A percentile compares a stretch with the other conserved stretches of the same genome.
Conservation (phyloP, 306 rosid species). For the Cucurbita argyrosperma region DNA sequence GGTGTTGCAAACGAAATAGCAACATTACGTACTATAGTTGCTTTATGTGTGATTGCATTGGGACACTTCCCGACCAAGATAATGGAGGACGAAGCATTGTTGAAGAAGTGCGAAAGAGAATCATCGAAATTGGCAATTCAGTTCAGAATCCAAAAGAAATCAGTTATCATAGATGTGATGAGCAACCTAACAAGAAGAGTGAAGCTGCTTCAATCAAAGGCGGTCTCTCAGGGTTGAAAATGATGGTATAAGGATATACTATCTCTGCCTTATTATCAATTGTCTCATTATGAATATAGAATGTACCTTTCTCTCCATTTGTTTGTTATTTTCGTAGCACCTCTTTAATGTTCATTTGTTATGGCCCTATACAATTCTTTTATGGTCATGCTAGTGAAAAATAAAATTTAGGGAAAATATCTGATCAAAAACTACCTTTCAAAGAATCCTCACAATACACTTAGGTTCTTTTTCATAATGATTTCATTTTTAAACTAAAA, state of each 20-base stretch:
- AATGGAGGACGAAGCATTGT: slow-evolving; percentile 63
- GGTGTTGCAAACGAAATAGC: slow-evolving; percentile 64
- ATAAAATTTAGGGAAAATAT: neutral
- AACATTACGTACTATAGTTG: slow-evolving; percentile 54
- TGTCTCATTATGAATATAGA: neutral
- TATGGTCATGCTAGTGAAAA: neutral
- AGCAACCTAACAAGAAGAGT: slow-evolving; percentile 65
- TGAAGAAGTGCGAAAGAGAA: slow-evolving; percentile 42
- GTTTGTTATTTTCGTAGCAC: neutral
- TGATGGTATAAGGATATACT: neutral
- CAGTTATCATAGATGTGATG: slow-evolving; percentile 54
- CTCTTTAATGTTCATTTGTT: neutral
- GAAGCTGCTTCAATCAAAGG: slow-evolving; percentile 47
- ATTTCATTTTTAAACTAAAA: too few relatives aligned
- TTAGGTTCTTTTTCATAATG: too few relatives aligned
- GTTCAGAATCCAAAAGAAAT: slow-evolving; percentile 80
- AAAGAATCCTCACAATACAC: neutral
- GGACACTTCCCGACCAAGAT: slow-evolving; percentile 84
- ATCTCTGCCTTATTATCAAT: neutral
- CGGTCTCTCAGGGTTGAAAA: slow-evolving; percentile 23
- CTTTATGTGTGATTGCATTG: slow-evolving; percentile 71
- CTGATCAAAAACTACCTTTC: neutral
- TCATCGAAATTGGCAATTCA: slow-evolving; percentile 56
- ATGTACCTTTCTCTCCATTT: neutral
- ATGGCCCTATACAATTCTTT: neutral